These are phyloP conservation scores for Trichopus zeylanicus DNA, from an alignment of 116 monocot genomes.

Conservation along the genomic window DNA sequence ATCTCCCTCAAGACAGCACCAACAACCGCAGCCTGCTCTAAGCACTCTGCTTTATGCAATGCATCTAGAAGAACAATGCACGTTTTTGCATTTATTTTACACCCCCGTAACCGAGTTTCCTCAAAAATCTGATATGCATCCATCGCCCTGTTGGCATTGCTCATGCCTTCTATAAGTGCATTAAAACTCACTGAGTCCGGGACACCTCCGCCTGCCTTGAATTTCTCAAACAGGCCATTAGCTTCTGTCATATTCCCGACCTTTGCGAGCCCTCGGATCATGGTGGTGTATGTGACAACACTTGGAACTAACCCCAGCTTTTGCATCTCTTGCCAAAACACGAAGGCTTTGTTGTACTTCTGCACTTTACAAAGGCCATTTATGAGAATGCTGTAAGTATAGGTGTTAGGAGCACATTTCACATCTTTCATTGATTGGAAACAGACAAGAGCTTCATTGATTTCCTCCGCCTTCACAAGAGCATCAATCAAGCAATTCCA, in stretches of 20 bases:
- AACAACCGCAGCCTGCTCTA: conserved; percentile 35
- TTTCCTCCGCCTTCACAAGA: conserved; percentile 38
- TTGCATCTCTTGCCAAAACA: conserved; percentile 42
- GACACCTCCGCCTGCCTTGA: conserved; percentile 25
- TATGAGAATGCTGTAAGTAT: conserved; percentile 38
- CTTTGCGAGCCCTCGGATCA: conserved; percentile 41
- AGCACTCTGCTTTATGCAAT: conserved; percentile 45
- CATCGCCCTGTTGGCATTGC: conserved; percentile 31
- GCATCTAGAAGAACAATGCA: conserved; percentile 42
- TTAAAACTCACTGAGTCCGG: conserved; percentile 35
- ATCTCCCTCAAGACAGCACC: conserved; percentile 37
- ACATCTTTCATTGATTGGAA: conserved; percentile 48
- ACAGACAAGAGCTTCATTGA: conserved; percentile 44
- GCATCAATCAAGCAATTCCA: conserved; percentile 43
- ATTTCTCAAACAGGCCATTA: conserved; percentile 29
- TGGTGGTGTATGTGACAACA: conserved; percentile 34
- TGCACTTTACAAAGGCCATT: conserved; percentile 46
- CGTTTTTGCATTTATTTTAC: conserved; percentile 30
- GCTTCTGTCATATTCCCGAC: conserved; percentile 41
- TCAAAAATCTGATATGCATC: conserved; percentile 42
- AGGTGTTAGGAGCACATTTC: conserved; percentile 32
- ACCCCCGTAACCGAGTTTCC: conserved; percentile 30
- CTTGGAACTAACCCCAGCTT: conserved; percentile 35
- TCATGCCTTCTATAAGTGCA: conserved; percentile 40
- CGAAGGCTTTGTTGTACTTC: conserved; percentile 49